Percentiles rank a stretch among this genome's conserved stretches.
Evolutionary conservation across 2,329 filamentous ascomycete species (phyloP).

Genomic region (Ceratocystiopsis minuta): DNA sequence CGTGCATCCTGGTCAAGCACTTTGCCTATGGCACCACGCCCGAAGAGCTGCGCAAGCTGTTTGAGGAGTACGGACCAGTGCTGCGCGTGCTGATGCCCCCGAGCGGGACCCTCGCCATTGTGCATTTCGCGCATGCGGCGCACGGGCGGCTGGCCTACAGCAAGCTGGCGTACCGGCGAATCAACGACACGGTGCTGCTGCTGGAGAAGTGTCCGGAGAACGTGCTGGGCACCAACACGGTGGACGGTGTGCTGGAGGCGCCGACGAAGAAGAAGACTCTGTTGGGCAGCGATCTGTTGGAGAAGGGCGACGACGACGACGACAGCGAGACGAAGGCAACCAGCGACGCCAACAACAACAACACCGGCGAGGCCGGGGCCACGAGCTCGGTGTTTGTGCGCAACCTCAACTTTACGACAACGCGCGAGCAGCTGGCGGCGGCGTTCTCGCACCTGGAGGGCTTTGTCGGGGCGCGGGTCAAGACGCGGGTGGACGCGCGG

Average conservation of each 20-base stretch:
- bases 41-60: slow-evolving; percentile 62
- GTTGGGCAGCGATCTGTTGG: slow-evolving; percentile 5
- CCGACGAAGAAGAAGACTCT: slow-evolving; percentile 5
- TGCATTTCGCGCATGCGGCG: slow-evolving; percentile 64
- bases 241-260: neutral
- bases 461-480: slow-evolving; percentile 76
- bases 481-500: slow-evolving; percentile 88
- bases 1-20: slow-evolving; percentile 83
- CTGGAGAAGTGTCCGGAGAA: slow-evolving; percentile 83
- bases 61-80: slow-evolving; percentile 72
- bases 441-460: slow-evolving; percentile 69
- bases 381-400: slow-evolving; percentile 80
- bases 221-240: slow-evolving; percentile 35
- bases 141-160: slow-evolving; percentile 73
- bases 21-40: slow-evolving; percentile 68
- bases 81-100: slow-evolving; percentile 79
- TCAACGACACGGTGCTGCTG: slow-evolving; percentile 83
- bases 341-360: too few species aligned
- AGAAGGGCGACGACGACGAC: neutral
- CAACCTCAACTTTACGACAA: slow-evolving; percentile 86
- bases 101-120: slow-evolving; percentile 80
- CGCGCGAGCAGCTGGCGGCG: slow-evolving; percentile 55
- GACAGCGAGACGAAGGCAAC: neutral
- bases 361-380: slow-evolving; percentile 19
- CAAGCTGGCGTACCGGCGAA: slow-evolving; percentile 69